Evolutionary conservation across 1,284 basidiomycete species (phyloP), one percentile per base, ranked within the genome.

Genomic region (Tetrapyrgos nigripes): DNA sequence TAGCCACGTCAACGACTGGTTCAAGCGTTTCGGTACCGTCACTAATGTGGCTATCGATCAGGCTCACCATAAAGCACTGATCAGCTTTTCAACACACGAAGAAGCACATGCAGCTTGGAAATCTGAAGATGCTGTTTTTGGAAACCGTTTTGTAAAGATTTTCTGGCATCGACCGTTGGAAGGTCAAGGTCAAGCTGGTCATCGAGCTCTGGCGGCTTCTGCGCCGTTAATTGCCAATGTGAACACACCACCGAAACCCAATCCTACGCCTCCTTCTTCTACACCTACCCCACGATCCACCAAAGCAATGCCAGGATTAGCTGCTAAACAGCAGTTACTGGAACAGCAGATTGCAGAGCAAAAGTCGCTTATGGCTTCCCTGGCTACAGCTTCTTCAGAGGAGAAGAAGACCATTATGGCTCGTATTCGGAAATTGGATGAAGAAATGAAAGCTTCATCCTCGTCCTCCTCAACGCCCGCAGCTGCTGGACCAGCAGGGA

Each of bases 101-200:
- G 92, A 96, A 70, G 96, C 96, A 1, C 88, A 91, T 67, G 82
- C 86, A 23, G 96, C 96, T 0, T 96, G 96, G 91, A 93, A 92
- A 72, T 89, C 88, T 26, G 93, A 97, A 70, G 94, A 97, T 61
- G 94, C 95, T 17, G 91, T 98, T 26, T 97, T 98, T 70, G 89
- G 88, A 17, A 96, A 96, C 67, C 87, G 96, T 43, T 98, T 98
- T 71, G 95, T 98, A 66, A 97, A 97, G 73, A 83, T 96, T 43
- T 92, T 95, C 66, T 96, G 94, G 94, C 94, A 96, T 77, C 82
- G 89, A 64, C 94, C 94, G 3, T 85, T 94, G 83, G 92, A 91
- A 55, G 94, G 94, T 0, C 91, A 94, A 66, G 94, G 93, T 14
- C 86, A 85, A 62, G 81, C 79, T 17, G 94, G 93, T 1, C 78